Evolutionary conservation across 2,329 filamentous ascomycete species (phyloP).

Genomic region (Amesomyces nigricolor): DNA sequence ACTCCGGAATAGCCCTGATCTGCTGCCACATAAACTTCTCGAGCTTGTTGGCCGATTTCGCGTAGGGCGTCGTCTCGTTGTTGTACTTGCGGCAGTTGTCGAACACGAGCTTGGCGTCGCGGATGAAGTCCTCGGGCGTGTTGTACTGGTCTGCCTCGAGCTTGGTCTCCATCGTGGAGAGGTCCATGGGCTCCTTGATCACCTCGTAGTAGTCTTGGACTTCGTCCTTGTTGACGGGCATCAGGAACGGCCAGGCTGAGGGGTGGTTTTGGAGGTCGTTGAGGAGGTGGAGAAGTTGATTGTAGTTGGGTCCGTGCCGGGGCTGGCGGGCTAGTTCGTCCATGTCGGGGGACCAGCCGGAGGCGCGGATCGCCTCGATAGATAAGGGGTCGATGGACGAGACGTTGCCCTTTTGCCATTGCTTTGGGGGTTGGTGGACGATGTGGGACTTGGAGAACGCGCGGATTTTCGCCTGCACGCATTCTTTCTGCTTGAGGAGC

Average conservation of each 20-base stretch:
- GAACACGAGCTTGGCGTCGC: constrained; percentile 83
- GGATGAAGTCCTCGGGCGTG: constrained; percentile 86
- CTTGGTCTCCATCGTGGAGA: constrained; percentile 92
- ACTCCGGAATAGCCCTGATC: constrained; percentile 87
- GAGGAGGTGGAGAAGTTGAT: constrained; percentile 83
- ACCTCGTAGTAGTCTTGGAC: constrained; percentile 99
- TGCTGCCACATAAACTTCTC: constrained; percentile 94
- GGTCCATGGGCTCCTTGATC: constrained; percentile 96
- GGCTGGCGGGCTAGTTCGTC: constrained; percentile 92
- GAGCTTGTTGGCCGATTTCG: constrained; percentile 88
- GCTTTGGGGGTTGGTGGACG: constrained; percentile 75
- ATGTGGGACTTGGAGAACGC: constrained; percentile 85
- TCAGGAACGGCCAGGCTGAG: constrained; percentile 88
- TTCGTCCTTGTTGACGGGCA: constrained; percentile 90
- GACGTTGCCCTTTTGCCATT: constrained; percentile 65
- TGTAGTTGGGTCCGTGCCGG: constrained; percentile 93
- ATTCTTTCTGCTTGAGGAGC: constrained; percentile 95
- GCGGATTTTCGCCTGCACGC: constrained; percentile 88
- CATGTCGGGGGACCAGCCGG: constrained; percentile 96
- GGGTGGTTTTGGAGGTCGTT: constrained; percentile 94
- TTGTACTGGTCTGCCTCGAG: constrained; percentile 90
- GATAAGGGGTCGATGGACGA: constrained; percentile 75
- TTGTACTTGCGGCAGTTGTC: constrained; percentile 96
- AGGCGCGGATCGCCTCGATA: constrained; percentile 82
- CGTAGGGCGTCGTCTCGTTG: constrained; percentile 89